Evolutionary conservation across 2,329 filamentous ascomycete genomes (phyloP), one percentile per base, ranked within the genome.

Genomic region (Ploettnerulaceae sp.): DNA sequence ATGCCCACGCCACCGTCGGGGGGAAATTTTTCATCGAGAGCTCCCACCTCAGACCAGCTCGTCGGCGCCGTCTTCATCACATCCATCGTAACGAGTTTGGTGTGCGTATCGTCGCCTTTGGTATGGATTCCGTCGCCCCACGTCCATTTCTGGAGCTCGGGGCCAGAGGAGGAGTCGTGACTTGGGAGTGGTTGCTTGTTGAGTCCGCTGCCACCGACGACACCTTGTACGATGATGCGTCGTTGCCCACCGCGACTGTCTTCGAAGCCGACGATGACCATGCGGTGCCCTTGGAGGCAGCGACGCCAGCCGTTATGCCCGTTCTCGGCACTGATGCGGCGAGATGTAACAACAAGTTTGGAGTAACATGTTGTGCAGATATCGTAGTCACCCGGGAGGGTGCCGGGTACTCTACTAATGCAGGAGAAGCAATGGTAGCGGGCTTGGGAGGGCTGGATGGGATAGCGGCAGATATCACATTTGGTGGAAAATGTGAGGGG

Each of bases 341-440:
- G 75, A 0, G 75, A 74, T 15, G 41, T 44, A 2, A 72, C 67
- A 1, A 86, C 76, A 6, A 90, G 73, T 36, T 75, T 76, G 39
- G 75, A 69, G 65, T 96, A 96, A 71, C 90, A 96, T 3, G 75
- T 71, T 14, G 74, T 74, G 67, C 90, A 96, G 37, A 95, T 78
- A 57, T 96, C 88, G 64, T 93, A 95, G 64, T 94, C 86, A n/a
- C 89, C 89, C 2, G 58, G 67, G 18, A 68, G 60, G 4, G 71
- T 69, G 22, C 76, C 71, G 0, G 69, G 58, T 3, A 73, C 64
- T 3, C 71, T 67, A 57, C 74, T 76, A 41, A 79, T 80, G 65
- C 89, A 95, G 41, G 74, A 70, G 38, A 81, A 82, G 66, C 91
- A 97, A 67, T 96, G 91, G 57, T 84, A 89, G 11, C 89, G 77